Conservation (phyloP, 2,329 filamentous ascomycete species). For the Penicillium palitans region DNA sequence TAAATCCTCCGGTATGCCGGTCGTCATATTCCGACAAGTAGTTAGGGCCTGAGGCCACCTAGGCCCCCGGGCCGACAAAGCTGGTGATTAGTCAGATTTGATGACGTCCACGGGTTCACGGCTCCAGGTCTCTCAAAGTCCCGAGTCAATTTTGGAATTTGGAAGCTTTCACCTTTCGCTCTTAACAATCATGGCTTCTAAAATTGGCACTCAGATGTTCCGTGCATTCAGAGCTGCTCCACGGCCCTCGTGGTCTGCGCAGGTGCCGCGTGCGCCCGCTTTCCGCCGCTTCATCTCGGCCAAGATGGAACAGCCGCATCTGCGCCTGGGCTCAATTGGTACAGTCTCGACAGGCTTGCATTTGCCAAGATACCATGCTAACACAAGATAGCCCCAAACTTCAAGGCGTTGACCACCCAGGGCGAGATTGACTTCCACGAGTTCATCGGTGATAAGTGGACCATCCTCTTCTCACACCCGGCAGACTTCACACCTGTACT, state of each 20-base stretch:
- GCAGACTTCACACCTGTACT: constrained; percentile 85
- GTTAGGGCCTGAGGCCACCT: neutral
- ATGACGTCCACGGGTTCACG: neutral
- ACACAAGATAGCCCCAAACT: constrained; percentile 58
- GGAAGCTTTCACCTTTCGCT: neutral
- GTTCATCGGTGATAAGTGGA: constrained; percentile 68
- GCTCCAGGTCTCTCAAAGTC: neutral
- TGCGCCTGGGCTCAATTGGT: constrained; percentile 41
- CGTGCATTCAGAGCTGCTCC: constrained; percentile 29
- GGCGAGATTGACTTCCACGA: constrained; percentile 69
- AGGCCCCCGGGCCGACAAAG: neutral
- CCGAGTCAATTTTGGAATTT: constrained; percentile 6
- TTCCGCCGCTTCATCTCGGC: constrained; percentile 33
- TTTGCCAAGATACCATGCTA: neutral
- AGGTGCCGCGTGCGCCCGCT: constrained; percentile 28
- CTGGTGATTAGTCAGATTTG: constrained; percentile 1
- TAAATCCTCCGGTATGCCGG: too few relatives aligned
- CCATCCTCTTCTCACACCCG: constrained; percentile 68
- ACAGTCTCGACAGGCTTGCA: neutral
- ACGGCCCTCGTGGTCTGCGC: constrained; percentile 20
- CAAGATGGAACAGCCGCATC: constrained; percentile 35
- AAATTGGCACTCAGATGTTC: constrained; percentile 29
- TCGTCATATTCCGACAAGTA: too few relatives aligned
- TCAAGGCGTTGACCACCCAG: constrained; percentile 65
- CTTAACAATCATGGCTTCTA: constrained; percentile 30